Percentiles rank a stretch among this genome's conserved stretches.
Conservation (phyloP, 768 basidiomycete species). For the Leccinum variicolor region DNA sequence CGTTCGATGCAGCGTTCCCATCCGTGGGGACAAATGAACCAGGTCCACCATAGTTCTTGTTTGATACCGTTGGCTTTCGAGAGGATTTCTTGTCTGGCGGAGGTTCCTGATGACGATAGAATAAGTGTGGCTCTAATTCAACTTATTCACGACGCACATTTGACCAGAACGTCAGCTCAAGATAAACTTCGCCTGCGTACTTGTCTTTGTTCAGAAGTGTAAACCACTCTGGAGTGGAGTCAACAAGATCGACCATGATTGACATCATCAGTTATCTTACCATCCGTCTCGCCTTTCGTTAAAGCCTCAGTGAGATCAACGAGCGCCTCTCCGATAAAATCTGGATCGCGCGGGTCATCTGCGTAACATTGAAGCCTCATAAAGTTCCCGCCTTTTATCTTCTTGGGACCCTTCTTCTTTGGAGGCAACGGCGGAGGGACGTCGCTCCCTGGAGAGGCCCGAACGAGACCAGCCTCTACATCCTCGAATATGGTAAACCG, state of each 20-base stretch:
- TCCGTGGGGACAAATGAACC: slow-evolving; percentile 67
- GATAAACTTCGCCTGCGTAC: slow-evolving; percentile 92
- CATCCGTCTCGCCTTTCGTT: slow-evolving; percentile 95
- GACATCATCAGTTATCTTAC: slow-evolving; percentile 43
- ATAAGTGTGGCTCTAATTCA: slow-evolving; percentile 4
- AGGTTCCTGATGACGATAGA: slow-evolving; percentile 52
- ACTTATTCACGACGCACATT: slow-evolving; percentile 51
- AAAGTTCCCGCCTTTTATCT: slow-evolving; percentile 65
- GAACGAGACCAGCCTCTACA: slow-evolving; percentile 48
- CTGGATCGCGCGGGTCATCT: slow-evolving; percentile 93
- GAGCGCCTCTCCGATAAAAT: slow-evolving; percentile 87
- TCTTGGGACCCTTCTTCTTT: slow-evolving; percentile 48
- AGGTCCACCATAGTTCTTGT: slow-evolving; percentile 72
- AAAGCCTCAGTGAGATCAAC: slow-evolving; percentile 88
- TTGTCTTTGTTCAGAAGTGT: slow-evolving; percentile 85
- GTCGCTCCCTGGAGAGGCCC: slow-evolving; percentile 38
- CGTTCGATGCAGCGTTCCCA: slow-evolving; percentile 26
- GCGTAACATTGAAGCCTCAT: slow-evolving; percentile 90
- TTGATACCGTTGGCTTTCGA: slow-evolving; percentile 46
- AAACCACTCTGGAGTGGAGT: slow-evolving; percentile 77
- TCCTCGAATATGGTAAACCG: slow-evolving; percentile 89
- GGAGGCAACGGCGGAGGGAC: slow-evolving; percentile 71
- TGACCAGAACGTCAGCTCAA: slow-evolving; percentile 97
- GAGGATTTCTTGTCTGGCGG: slow-evolving; percentile 67
- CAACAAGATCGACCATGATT: slow-evolving; percentile 8